phyloP scores from a whole-genome alignment of 1,284 basidiomycete genomes.

The Lentinula novae-zelandiae region DNA sequence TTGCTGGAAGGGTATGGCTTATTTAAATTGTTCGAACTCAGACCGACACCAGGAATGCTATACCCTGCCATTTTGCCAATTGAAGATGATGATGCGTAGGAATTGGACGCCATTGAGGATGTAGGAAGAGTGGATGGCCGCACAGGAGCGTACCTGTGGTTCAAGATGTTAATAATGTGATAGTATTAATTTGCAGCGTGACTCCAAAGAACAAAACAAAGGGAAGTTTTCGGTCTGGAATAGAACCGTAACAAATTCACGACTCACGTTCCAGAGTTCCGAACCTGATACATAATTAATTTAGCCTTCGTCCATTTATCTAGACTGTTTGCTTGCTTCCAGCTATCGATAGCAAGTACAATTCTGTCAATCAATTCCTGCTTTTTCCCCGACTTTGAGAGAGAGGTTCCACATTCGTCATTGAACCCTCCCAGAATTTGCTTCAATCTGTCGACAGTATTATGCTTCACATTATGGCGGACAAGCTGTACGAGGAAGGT shows the following conservation, averaged over 20 bases:
- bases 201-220: background rate
- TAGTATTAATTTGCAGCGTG: background rate
- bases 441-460: slow-evolving; percentile 80
- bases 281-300: slow-evolving; percentile 57
- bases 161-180: slow-evolving; percentile 1
- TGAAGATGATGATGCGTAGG: slow-evolving; percentile 6
- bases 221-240: slow-evolving; percentile 9
- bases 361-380: slow-evolving; percentile 79
- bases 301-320: slow-evolving; percentile 68
- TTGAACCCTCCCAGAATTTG: slow-evolving; percentile 70
- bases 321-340: slow-evolving; percentile 48
- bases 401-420: slow-evolving; percentile 63
- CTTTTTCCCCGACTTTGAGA: slow-evolving; percentile 80
- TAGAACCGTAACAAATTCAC: slow-evolving; percentile 20
- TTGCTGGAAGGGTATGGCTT: slow-evolving; percentile 62
- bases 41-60: background rate
- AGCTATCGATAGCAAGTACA: slow-evolving; percentile 48
- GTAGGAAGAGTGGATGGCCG: slow-evolving; percentile 2
- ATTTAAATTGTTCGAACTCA: slow-evolving; percentile 27
- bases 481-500: slow-evolving; percentile 29
- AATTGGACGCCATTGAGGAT: background rate
- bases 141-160: slow-evolving; percentile 10
- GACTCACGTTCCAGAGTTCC: slow-evolving; percentile 58
- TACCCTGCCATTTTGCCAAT: background rate
- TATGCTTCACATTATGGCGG: slow-evolving; percentile 41